phyloP scores from a whole-genome alignment of 23 red algal genomes.

The Gracilariopsis chorda region DNA sequence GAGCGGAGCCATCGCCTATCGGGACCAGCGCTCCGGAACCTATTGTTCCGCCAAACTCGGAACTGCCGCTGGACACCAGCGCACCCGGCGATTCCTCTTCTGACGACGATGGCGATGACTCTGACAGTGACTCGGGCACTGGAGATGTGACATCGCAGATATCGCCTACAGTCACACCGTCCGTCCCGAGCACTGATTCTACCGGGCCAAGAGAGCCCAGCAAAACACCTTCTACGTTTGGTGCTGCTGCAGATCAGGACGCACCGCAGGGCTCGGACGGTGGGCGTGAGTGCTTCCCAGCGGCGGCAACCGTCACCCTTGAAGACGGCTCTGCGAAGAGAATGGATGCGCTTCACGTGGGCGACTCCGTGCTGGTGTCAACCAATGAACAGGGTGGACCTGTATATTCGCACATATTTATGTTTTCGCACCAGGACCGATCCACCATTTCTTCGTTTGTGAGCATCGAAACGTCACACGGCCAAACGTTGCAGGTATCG shows the following conservation, averaged over 20 bases:
- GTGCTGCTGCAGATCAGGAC: conserved; percentile 5
- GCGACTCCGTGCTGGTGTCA: conserved; percentile 24
- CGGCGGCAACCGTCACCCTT: conserved; percentile 23
- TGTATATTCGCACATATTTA: conserved; percentile 35
- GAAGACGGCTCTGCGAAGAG: background rate
- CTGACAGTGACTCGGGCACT: background rate
- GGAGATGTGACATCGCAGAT: background rate
- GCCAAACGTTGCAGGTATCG: conserved; percentile 4
- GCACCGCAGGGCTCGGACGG: background rate
- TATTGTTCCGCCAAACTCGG: background rate
- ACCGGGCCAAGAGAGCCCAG: background rate
- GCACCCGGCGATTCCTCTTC: background rate
- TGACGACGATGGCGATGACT: background rate
- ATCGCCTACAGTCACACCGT: background rate
- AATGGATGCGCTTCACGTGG: conserved; percentile 60
- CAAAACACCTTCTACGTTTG: background rate
- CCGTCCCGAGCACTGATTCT: background rate
- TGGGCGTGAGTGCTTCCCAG: conserved; percentile 54
- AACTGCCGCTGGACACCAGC: background rate
- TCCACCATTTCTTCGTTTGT: conserved; percentile 1
- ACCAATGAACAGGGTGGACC: background rate
- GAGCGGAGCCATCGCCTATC: background rate
- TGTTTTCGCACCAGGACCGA: conserved; percentile 46
- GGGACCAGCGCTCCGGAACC: conserved; percentile 22
- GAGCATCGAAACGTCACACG: conserved; percentile 14